phyloP scores from a whole-genome alignment of 2,329 filamentous ascomycete species.

The Endoconidiophora laricicola region DNA sequence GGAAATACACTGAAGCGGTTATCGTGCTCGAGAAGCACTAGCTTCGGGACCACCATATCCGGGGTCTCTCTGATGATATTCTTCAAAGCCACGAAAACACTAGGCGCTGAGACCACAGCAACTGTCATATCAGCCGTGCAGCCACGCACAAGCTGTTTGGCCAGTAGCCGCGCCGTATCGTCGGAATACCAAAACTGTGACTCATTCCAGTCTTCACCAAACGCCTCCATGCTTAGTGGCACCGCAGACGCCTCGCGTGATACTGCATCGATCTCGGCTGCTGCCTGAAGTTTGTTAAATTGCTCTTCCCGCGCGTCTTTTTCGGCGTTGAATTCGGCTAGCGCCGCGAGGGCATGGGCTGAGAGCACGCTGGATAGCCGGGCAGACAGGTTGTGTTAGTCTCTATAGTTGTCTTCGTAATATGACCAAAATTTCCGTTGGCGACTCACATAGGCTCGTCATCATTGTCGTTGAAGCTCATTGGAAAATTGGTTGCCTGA shows the following conservation, averaged over 20 bases:
- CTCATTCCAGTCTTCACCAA: constrained; percentile 68
- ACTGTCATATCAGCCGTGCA: constrained; percentile 41
- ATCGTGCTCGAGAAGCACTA: constrained; percentile 59
- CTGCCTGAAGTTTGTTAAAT: constrained; percentile 50
- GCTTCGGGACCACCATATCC: constrained; percentile 27
- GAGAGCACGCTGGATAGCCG: constrained; percentile 39
- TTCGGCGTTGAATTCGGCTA: constrained; percentile 59
- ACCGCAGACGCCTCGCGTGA: constrained; percentile 10
- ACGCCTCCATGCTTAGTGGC: constrained; percentile 46
- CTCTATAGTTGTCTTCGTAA: neutral
- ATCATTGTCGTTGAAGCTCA: constrained; percentile 17
- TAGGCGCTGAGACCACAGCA: constrained; percentile 57
- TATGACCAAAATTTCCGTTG: no score
- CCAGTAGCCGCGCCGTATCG: constrained; percentile 48
- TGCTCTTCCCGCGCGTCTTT: constrained; percentile 47
- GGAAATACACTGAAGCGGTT: constrained; percentile 56
- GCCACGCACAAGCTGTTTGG: constrained; percentile 47
- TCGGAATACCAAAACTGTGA: constrained; percentile 75
- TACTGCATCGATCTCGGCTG: constrained; percentile 22
- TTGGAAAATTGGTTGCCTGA: neutral
- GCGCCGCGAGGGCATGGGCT: constrained; percentile 45
- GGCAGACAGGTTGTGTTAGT: neutral
- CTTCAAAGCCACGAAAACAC: constrained; percentile 60
- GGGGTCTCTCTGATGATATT: constrained; percentile 34
- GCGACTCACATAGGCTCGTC: constrained; percentile 32